phyloP scores from a whole-genome alignment of 2,329 filamentous ascomycete genomes.

The Lomentospora prolificans region DNA sequence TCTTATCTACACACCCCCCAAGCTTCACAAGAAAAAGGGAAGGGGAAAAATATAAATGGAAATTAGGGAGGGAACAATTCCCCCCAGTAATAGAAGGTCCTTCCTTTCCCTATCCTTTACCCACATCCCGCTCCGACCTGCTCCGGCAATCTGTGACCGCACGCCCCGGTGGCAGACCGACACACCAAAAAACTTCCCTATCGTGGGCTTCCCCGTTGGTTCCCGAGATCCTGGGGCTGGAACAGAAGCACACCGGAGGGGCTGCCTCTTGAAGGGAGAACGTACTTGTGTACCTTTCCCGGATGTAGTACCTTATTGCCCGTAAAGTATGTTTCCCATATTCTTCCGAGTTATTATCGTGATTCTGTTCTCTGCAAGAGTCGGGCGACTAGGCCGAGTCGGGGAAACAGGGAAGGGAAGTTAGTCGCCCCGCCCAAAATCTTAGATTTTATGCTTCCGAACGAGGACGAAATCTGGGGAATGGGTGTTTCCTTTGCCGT shows the following conservation, averaged over 20 bases:
- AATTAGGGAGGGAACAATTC: neutral
- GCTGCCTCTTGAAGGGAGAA: too few relatives aligned
- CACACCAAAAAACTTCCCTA: neutral
- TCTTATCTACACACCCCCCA: neutral
- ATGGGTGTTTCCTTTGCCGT: neutral
- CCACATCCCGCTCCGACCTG: slow-evolving; percentile 7
- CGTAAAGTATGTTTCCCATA: neutral
- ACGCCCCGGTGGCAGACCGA: slow-evolving; percentile 5
- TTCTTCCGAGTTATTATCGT: slow-evolving; percentile 7
- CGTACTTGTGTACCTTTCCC: too few relatives aligned
- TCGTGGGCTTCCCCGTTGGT: neutral
- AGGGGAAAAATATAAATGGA: neutral
- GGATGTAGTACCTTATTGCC: too few relatives aligned
- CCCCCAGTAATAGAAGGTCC: neutral
- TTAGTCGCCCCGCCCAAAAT: neutral
- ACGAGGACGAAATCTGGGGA: neutral
- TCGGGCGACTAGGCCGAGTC: too few relatives aligned
- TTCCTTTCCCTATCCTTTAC: neutral
- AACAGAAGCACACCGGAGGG: neutral
- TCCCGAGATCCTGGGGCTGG: slow-evolving; percentile 1
- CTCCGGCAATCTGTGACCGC: slow-evolving; percentile 2
- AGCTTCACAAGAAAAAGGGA: neutral
- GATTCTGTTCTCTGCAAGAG: neutral
- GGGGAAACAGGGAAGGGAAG: neutral
- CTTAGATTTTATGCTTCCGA: neutral